Evolutionary conservation across 2,329 filamentous ascomycete species (phyloP), one percentile per base, ranked within the genome.

Genomic region (Phialophora macrospora): DNA sequence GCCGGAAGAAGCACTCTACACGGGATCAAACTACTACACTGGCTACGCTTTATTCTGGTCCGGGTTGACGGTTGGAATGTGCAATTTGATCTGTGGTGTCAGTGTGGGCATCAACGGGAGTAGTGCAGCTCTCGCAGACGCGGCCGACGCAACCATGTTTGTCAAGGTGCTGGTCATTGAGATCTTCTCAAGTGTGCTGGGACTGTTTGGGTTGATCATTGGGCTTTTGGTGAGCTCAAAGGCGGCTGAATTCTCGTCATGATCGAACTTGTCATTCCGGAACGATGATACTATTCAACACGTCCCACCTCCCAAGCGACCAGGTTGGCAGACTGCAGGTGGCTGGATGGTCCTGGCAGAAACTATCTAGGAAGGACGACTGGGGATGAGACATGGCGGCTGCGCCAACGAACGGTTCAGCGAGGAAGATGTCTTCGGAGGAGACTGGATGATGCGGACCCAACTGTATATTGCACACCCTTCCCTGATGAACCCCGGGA

Each of bases 91-190:
- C 68, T 99, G 96, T 76, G 95, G 95, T 84, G 88, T 99, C 68
- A 92, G 93, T 54, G 96, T 99, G 63, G 95, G 95, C 68, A 97
- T 99, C 82, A 99, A 99, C 77, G 95, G 96, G 72, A 97, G 92
- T 79, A 94, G 95, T 79, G 95, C 95, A 72, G 96, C 96, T 56
- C 82, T 99, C 73, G 95, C 95, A 30, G 96, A 99, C 84, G 95
- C 96, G 69, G 92, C 95, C 17, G 95, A 99, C 77, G 85, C 92
- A 49, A 90, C 87, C 68, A 84, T 99, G 92, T 99, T 99, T 80
- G 94, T 99, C 80, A 97, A 97, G 83, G 97, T 99, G 72, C 88
- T 99, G 60, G 94, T 99, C 72, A 96, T 99, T 75, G 96, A 99
- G 80, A 99, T 99, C 78, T 99, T 99, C 84, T 97, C 93, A 77